Evolutionary conservation across 2,329 filamentous ascomycete species (phyloP), one percentile per base, ranked within the genome.

Genomic region (Pyrenophora seminiperda): DNA sequence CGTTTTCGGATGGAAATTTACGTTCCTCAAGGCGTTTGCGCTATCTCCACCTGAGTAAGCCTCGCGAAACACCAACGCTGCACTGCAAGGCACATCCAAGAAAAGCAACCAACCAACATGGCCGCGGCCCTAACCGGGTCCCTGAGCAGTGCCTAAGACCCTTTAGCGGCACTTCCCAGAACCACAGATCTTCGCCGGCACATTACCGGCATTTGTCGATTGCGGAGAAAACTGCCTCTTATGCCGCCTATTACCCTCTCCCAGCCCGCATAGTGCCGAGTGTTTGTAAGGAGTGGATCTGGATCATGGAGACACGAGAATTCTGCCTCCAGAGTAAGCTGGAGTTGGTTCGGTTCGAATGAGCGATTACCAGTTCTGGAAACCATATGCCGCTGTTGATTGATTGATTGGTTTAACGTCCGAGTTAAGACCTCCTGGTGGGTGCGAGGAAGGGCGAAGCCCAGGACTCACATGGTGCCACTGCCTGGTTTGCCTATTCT

Each of bases 171-270:
- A 17, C 34, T 50, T 64, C 61, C 57, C 45, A 65, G 52, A 62
- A 60, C 54, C 50, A 50, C 49, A 53, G 48, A 56, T 59, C 52
- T 42, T 22, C 20, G 34, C 29, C 34, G 42, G 20, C 47, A 41
- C 18, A 30, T 50, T 42, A 39, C 45, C 37, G 38, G 47, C 31
- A 34, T 38, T 31, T 29, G 50, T 48, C 39, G 40, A 22, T 56
- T 13, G 47, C 67, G 68, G 68, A 59, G 53, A 57, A 47, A 67
- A 60, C 69, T 69, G 53, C 68, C 67, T 63, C 55, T 48, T 54
- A 47, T 45, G 41, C 22, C 39, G 7, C 31, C 19, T 41, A 20
- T 39, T 49, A 24, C 15, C 56, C 29, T 19, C 54, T 51, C 14
- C 42, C 41, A 54, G 54, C 51, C 29, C 47, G 44, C 11, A 40